These are phyloP conservation scores for Euphorbia schlechtendalii DNA, from an alignment of 441 rosid genomes.

Conservation along the genomic window DNA sequence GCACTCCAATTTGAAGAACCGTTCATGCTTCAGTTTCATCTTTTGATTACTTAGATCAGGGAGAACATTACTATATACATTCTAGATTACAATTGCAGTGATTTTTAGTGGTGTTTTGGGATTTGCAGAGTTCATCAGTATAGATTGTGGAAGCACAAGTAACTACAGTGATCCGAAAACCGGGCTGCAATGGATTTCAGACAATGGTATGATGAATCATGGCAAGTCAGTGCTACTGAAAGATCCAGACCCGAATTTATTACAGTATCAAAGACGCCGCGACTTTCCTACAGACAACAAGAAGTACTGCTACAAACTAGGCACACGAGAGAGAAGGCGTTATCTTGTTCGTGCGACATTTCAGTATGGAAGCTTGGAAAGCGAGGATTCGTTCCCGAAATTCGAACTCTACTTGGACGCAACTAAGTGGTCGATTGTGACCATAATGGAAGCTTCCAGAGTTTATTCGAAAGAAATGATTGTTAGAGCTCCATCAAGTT, in stretches of 20 bases:
- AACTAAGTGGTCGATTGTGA: conserved; percentile 85
- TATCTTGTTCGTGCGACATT: conserved; percentile 84
- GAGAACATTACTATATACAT: not conserved
- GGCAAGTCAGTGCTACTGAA: conserved; percentile 43
- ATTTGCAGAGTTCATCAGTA: conserved; percentile 72
- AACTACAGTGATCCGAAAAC: conserved; percentile 60
- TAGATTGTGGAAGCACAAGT: conserved; percentile 78
- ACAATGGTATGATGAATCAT: conserved; percentile 41
- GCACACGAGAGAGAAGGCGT: conserved; percentile 68
- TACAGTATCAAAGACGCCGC: conserved; percentile 54
- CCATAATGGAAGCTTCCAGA: conserved; percentile 54
- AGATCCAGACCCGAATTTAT: conserved; percentile 32
- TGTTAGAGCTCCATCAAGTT: conserved; percentile 66
- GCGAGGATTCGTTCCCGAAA: conserved; percentile 67
- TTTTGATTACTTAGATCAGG: too few relatives aligned
- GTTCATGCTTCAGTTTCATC: too few relatives aligned
- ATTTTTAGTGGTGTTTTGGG: not conserved
- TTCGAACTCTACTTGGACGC: conserved; percentile 80
- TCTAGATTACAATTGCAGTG: not conserved
- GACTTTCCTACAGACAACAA: conserved; percentile 71
- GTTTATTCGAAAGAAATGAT: conserved; percentile 74
- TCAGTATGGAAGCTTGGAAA: conserved; percentile 50
- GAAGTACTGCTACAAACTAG: conserved; percentile 73
- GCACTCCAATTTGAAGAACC: not conserved
- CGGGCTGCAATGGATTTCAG: conserved; percentile 79